Conservation (phyloP, 2,329 filamentous ascomycete genomes). For the Phyllachora maydis region DNA sequence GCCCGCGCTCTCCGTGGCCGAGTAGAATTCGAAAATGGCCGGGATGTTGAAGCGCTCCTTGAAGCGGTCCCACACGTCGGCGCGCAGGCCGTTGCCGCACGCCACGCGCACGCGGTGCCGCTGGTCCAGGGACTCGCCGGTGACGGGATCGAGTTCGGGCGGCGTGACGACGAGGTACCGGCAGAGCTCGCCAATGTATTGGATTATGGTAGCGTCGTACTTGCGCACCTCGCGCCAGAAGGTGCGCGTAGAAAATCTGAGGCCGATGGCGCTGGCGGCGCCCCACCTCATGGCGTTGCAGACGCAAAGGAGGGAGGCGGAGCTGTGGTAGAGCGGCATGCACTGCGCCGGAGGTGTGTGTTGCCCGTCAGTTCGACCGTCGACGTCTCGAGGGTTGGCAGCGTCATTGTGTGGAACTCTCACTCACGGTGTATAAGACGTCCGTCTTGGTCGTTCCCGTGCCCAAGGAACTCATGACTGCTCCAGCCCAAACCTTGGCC, state of each 20-base stretch:
- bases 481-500: slow-evolving; percentile 37
- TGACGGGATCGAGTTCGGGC: slow-evolving; percentile 37
- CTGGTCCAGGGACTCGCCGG: slow-evolving; percentile 47
- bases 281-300: slow-evolving; percentile 35
- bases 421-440: slow-evolving; percentile 53
- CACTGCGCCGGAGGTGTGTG: slow-evolving; percentile 27
- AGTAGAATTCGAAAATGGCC: slow-evolving; percentile 62
- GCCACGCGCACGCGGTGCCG: slow-evolving; percentile 51
- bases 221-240: slow-evolving; percentile 62
- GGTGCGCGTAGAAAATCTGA: slow-evolving; percentile 53
- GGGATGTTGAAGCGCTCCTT: slow-evolving; percentile 64
- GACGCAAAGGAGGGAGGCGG: slow-evolving; percentile 51
- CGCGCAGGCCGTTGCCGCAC: slow-evolving; percentile 67
- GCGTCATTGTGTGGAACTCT: background rate
- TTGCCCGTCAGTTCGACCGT: no score
- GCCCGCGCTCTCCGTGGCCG: slow-evolving; percentile 49
- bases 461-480: slow-evolving; percentile 29
- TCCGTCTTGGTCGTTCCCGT: slow-evolving; percentile 39
- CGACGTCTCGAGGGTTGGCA: slow-evolving; percentile 3
- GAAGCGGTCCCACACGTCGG: slow-evolving; percentile 70
- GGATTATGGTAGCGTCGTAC: slow-evolving; percentile 51
- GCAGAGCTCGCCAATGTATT: slow-evolving; percentile 77
- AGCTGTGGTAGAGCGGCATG: slow-evolving; percentile 80
- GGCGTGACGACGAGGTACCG: slow-evolving; percentile 58
- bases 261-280: slow-evolving; percentile 48